Percentiles rank a stretch among this genome's conserved stretches.
These are phyloP conservation scores for Astrothelium subdiscretum DNA, from an alignment of 495 filamentous ascomycete species.

Conservation along the genomic window DNA sequence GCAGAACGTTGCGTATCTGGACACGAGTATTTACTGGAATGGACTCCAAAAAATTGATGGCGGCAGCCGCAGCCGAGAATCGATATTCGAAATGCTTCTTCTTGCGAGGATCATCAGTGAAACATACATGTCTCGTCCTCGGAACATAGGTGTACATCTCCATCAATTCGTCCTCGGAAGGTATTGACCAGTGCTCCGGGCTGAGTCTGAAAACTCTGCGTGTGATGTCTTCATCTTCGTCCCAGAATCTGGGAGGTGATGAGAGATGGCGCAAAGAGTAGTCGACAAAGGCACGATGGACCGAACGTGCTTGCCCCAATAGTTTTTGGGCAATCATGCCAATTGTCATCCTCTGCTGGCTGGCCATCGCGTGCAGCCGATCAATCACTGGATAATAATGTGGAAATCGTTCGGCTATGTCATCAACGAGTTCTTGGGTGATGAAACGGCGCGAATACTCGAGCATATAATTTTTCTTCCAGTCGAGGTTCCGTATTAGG, in stretches of 20 bases:
- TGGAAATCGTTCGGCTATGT: not conserved
- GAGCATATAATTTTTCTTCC: not conserved
- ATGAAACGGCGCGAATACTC: not conserved
- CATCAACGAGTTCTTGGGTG: not conserved
- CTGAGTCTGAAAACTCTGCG: not conserved
- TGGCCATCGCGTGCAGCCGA: not conserved
- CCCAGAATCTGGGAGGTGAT: not conserved
- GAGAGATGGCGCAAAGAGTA: not conserved
- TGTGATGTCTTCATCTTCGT: not conserved
- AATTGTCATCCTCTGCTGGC: not conserved
- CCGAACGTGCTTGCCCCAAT: not conserved
- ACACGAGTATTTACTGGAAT: not conserved
- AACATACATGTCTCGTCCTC: no score
- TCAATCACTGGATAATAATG: not conserved
- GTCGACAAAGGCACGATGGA: not conserved
- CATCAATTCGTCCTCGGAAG: not conserved
- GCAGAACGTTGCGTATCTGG: not conserved
- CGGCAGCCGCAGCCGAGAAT: not conserved
- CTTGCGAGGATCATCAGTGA: not conserved
- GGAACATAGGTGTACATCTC: not conserved
- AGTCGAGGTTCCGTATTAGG: not conserved
- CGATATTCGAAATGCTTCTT: not conserved
- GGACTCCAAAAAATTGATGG: not conserved
- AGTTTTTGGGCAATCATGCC: not conserved
- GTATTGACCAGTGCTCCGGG: not conserved